Base-by-base conservation (phyloP, 805 yeast genomes). In the Hanseniaspora lindneri region DNA sequence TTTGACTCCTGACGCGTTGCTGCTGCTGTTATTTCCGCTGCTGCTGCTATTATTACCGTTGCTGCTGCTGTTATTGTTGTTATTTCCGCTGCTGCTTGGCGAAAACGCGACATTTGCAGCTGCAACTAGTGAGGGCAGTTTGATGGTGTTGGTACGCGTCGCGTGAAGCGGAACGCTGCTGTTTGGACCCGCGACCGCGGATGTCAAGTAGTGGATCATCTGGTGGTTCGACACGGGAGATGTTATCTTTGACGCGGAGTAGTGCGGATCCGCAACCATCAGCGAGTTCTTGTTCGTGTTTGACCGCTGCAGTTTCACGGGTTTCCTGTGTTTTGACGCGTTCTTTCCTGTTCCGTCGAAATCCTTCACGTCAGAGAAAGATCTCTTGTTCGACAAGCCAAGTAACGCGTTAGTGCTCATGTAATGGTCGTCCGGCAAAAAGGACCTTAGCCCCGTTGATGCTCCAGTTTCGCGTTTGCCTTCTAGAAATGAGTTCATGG, bases 111-210 rank as follows among this genome's bases (percentile, higher is more conserved):
- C 44, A 13, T 40, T 39, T 10, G 50, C 50, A 11, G 44, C 44
- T 4, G 44, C 44, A 13, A 47, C 44, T 29, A 40, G 25, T 3
- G 50, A 47, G 2, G 46, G 51, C 9, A 36, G 16, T 27, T 41
- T 48, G 29, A 41, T 36, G 14, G 30, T 13, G 11, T 29, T 39
- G n/a, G 40, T 23, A 24, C 51, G 35, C 2, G 63, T 55, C 27
- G 49, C 53, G 28, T 53, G 56, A 35, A 27, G 3, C 3, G 46
- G 29, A 17, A 59, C 58, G 13, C 17, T 21, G 25, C 23, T 16
- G 24, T 19, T 29, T 14, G 11, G 4, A 17, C 4, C 9, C 10
- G 20, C 30, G 5, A 25, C 30, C 5, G 41, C 23, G 14, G 41
- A 37, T 8, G n/a, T 37, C 19, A 37, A n/a, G n/a, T 37, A 37